Conservation (phyloP, 2,329 filamentous ascomycete genomes). For the Sphaerulina musiva region DNA sequence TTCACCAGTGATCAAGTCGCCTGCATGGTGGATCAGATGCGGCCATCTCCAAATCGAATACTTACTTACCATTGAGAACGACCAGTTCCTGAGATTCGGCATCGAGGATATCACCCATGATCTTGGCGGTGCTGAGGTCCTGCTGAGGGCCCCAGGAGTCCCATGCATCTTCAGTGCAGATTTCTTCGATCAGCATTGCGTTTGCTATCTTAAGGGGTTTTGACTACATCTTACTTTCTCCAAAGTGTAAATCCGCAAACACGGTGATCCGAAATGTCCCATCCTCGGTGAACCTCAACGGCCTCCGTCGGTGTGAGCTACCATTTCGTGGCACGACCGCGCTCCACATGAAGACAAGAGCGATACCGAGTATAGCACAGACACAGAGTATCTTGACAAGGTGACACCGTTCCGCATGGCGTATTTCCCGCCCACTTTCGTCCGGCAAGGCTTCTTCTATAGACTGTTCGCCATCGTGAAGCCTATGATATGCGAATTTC, state of each 20-base stretch:
- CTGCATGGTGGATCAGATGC: neutral
- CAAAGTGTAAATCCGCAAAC: conserved; percentile 66
- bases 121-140: conserved; percentile 51
- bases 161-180: conserved; percentile 20
- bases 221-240: conserved; percentile 43
- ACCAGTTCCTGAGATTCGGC: conserved; percentile 54
- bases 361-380: neutral
- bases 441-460: neutral
- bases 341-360: neutral
- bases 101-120: conserved; percentile 55
- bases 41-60: neutral
- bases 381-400: neutral
- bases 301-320: neutral
- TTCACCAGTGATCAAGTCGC: conserved; percentile 65
- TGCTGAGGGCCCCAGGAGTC: conserved; percentile 39
- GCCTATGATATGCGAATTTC: neutral
- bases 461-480: neutral
- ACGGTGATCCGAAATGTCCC: conserved; percentile 49
- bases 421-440: neutral
- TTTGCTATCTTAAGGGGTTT: neutral
- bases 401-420: neutral
- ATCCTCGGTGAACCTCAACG: conserved; percentile 28
- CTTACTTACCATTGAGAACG: conserved; percentile 49
- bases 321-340: neutral
- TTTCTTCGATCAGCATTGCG: conserved; percentile 32